These are phyloP conservation scores for Oxytropis ochrocephala DNA, from an alignment of 306 rosid genomes.

Conservation along the genomic window DNA sequence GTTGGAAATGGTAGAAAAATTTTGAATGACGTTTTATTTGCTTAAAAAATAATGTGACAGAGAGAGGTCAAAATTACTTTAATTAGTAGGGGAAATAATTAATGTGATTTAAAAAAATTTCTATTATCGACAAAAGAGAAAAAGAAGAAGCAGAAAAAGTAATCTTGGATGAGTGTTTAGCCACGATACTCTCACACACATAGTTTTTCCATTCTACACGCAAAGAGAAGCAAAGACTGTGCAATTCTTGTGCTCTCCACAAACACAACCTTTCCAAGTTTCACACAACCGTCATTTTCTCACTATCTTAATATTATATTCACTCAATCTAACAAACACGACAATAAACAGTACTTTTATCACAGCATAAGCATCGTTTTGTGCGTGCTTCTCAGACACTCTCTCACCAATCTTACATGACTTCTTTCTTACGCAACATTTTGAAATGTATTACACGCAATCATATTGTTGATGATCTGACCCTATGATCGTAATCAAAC, in stretches of 20 bases:
- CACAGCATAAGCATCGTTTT: constrained; percentile 20
- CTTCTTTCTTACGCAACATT: constrained; percentile 22
- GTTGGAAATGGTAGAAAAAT: no score
- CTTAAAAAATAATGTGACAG: no score
- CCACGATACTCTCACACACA: background rate
- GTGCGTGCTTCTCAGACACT: constrained; percentile 36
- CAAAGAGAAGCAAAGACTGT: constrained; percentile 9
- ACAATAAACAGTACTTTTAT: background rate
- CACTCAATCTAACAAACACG: constrained; percentile 9
- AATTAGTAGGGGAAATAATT: no score
- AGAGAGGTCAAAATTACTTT: no score
- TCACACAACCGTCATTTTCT: constrained; percentile 17
- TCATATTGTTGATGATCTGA: no score
- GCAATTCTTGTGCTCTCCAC: constrained; percentile 20
- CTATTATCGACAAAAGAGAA: background rate
- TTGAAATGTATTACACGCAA: no score
- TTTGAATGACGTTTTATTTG: no score
- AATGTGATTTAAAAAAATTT: no score
- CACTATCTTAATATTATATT: background rate
- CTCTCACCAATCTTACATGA: constrained; percentile 52
- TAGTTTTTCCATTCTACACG: constrained; percentile 10
- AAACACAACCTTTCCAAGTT: constrained; percentile 11
- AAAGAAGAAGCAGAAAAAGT: no score
- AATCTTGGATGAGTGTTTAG: background rate
- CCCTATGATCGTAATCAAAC: no score